phyloP scores from a whole-genome alignment of 2,329 filamentous ascomycete genomes.

The Fusarium sarcochroum region DNA sequence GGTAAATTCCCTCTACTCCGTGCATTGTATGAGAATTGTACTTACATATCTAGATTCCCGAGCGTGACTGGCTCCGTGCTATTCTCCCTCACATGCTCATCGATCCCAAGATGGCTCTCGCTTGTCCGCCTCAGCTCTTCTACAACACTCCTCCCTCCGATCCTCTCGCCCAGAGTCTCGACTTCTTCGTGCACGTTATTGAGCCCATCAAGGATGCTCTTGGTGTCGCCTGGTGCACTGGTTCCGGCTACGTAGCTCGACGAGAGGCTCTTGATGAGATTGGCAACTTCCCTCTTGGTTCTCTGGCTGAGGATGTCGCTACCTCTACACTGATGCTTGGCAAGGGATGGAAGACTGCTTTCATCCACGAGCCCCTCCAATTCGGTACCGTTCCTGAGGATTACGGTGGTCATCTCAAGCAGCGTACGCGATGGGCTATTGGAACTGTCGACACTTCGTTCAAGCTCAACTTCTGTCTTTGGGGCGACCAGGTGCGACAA shows the following conservation, averaged over 20 bases:
- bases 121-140: constrained; percentile 73
- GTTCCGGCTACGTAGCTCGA: constrained; percentile 72
- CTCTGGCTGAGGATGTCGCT: constrained; percentile 72
- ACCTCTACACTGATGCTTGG: constrained; percentile 72
- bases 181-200: constrained; percentile 70
- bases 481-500: constrained; percentile 64
- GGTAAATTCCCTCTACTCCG: constrained; percentile 52
- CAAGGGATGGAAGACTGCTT: constrained; percentile 73
- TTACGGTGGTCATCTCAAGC: constrained; percentile 68
- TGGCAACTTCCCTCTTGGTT: constrained; percentile 72
- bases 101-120: constrained; percentile 69
- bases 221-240: constrained; percentile 74
- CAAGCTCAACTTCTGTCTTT: constrained; percentile 73
- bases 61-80: constrained; percentile 71
- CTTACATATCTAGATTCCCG: constrained; percentile 64
- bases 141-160: constrained; percentile 73
- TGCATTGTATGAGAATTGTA: neutral
- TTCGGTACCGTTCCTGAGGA: constrained; percentile 72
- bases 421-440: constrained; percentile 69
- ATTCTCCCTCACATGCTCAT: constrained; percentile 71
- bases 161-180: constrained; percentile 69
- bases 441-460: constrained; percentile 71
- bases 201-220: constrained; percentile 66
- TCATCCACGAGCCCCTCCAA: constrained; percentile 71
- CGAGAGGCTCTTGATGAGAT: constrained; percentile 72